These are phyloP conservation scores for Termitomyces sp. DNA, from an alignment of 768 basidiomycete species.

Conservation along the genomic window DNA sequence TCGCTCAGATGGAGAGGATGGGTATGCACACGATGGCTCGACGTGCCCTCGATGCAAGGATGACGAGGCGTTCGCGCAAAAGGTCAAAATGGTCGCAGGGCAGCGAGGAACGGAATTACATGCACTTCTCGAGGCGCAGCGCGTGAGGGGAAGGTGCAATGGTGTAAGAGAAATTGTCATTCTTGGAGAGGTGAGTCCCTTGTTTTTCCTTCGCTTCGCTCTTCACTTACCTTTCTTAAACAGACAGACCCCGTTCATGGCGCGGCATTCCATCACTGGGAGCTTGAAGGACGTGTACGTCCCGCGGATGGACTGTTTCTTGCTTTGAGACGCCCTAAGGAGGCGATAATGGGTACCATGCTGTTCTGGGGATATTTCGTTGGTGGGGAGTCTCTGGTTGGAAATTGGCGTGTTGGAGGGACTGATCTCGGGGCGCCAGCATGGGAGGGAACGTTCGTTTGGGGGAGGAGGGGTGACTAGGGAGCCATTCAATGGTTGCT, in stretches of 20 bases:
- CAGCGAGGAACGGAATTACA: background rate
- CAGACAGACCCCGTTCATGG: conserved; percentile 5
- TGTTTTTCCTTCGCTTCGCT: background rate
- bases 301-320: conserved; percentile 6
- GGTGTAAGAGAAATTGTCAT: conserved; percentile 59
- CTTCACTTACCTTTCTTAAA: background rate
- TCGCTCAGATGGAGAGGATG: background rate
- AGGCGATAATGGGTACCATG: conserved; percentile 7
- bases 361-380: conserved; percentile 72
- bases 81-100: background rate
- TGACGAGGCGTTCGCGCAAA: background rate
- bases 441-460: conserved; percentile 61
- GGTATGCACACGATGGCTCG: background rate
- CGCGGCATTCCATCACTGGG: conserved; percentile 1
- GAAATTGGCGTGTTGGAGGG: conserved; percentile 58
- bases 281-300: conserved; percentile 5
- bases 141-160: conserved; percentile 27
- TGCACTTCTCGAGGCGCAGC: background rate
- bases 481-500: background rate
- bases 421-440: conserved; percentile 39
- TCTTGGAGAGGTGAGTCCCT: conserved; percentile 44
- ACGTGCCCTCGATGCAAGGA: conserved; percentile 2
- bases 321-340: background rate
- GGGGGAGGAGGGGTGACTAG: conserved; percentile 38
- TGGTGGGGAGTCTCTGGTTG: conserved; percentile 60